Base-by-base conservation (phyloP, 345 rosid species). In the Acer saccharum region DNA sequence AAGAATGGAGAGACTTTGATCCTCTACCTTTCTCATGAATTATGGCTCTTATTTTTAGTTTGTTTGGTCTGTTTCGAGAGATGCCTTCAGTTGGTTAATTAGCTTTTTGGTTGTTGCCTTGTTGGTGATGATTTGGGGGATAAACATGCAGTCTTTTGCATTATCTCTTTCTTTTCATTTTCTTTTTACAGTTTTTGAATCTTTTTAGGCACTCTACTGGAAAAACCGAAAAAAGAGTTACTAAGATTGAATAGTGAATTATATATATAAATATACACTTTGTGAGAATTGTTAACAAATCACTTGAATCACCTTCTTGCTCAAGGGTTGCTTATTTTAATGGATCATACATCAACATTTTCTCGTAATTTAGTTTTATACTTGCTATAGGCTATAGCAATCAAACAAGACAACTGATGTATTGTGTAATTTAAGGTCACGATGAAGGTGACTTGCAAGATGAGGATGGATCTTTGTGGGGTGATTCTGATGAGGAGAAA, bases 401-500 rank as follows among this genome's bases (percentile, higher is more conserved):
- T 18, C 23, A 64, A 29, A 16, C 12, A 23, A 17, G 57, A 44
- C 48, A 68, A 29, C 17, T 68, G 54, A 65, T 14, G 10, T 12
- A 1, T 78, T 32, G 61, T 62, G 50, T 68, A 43, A 46, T 62
- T 68, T 83, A 68, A 86, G 88, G 77, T 74, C 18, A 23, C 65
- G 79, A 77, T 77, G 83, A 80, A 79, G 57, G 60, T 21, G 73
- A 77, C 60, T 60, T 80, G 68, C 71, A 75, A 81, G 76, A 69
- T 52, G 79, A 80, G 41, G 90, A 84, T 62, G 91, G 79, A 69
- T 69, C 83, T 10, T 71, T 84, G 14, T 88, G 87, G 85, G 88
- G 73, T 82, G 83, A 70, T 77, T 83, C 79, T 23, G 89, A 88
- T 39, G 94, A 88, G 65, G 94, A 88, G 58, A 90, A 83, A 77